Percentiles rank a stretch among this genome's conserved stretches.
Evolutionary conservation across 768 basidiomycete genomes (phyloP).

Genomic region (Collybia nuda): DNA sequence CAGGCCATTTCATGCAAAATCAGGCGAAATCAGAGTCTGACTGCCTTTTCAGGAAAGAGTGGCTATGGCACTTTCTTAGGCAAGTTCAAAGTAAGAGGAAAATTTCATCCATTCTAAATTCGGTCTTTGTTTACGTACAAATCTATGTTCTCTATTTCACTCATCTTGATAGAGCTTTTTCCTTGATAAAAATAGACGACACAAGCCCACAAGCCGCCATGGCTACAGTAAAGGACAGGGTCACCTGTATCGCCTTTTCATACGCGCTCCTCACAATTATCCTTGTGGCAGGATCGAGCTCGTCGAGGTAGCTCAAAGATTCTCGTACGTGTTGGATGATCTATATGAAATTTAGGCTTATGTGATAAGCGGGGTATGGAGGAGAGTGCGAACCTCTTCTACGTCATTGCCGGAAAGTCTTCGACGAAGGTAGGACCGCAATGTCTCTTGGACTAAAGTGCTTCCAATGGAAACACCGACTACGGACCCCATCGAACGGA

Average conservation of each 20-base stretch:
- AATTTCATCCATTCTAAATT: no score
- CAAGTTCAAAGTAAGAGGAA: no score
- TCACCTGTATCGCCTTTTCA: conserved; percentile 42
- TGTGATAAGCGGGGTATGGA: not conserved
- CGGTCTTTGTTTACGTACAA: no score
- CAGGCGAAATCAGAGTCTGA: no score
- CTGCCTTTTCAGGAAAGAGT: no score
- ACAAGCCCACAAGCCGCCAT: conserved; percentile 41
- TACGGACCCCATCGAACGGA: conserved; percentile 62
- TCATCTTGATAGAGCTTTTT: conserved; percentile 32
- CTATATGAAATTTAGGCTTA: conserved; percentile 22
- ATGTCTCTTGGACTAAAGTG: conserved; percentile 51
- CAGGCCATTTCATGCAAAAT: no score
- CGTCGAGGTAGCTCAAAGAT: conserved; percentile 45
- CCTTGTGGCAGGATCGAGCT: conserved; percentile 36
- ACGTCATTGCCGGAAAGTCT: conserved; percentile 43
- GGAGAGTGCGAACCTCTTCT: conserved; percentile 45
- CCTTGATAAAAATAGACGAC: conserved; percentile 52
- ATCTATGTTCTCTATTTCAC: no score
- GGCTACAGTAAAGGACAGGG: conserved; percentile 46
- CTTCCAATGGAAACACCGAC: conserved; percentile 57
- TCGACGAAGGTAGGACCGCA: conserved; percentile 41
- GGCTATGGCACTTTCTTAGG: no score
- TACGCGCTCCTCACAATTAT: conserved; percentile 39
- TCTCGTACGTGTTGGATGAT: conserved; percentile 49